phyloP scores from a whole-genome alignment of 805 yeast species.

The Kluyveromyces wickerhamii region DNA sequence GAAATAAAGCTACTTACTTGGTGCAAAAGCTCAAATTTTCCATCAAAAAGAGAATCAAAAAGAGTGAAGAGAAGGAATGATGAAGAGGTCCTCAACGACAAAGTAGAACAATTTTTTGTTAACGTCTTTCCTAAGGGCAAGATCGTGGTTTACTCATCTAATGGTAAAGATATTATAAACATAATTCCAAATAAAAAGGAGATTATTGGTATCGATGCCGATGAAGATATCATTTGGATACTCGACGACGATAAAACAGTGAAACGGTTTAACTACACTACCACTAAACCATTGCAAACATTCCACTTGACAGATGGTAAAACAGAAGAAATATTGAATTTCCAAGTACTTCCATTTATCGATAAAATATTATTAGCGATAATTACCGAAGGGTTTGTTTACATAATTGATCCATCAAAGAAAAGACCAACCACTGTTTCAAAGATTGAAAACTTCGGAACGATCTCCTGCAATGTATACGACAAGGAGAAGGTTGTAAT shows the following conservation, averaged over 20 bases:
- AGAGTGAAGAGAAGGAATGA: slow-evolving; percentile 19
- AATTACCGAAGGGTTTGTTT: slow-evolving; percentile 37
- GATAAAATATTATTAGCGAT: slow-evolving; percentile 24
- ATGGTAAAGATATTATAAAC: slow-evolving; percentile 29
- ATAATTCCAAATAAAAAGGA: slow-evolving; percentile 31
- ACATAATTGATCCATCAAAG: slow-evolving; percentile 54
- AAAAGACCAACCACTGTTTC: slow-evolving; percentile 26
- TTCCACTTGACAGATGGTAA: slow-evolving; percentile 29
- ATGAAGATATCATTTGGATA: slow-evolving; percentile 30
- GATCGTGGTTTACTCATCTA: slow-evolving; percentile 26
- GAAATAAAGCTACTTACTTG: slow-evolving; percentile 23
- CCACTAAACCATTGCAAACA: slow-evolving; percentile 30
- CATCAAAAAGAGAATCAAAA: slow-evolving; percentile 4
- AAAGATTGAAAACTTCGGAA: slow-evolving; percentile 15
- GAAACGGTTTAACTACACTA: slow-evolving; percentile 27
- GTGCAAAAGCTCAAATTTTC: slow-evolving; percentile 15
- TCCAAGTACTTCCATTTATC: slow-evolving; percentile 19
- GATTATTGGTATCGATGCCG: slow-evolving; percentile 30
- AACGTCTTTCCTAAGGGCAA: slow-evolving; percentile 25
- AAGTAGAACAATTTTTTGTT: slow-evolving; percentile 22
- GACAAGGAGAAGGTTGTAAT: slow-evolving; percentile 19
- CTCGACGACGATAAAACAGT: slow-evolving; percentile 27
- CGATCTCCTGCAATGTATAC: slow-evolving; percentile 12
- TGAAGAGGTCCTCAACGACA: slow-evolving; percentile 8
- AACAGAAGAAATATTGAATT: slow-evolving; percentile 23